Base-by-base conservation (phyloP, 2,329 filamentous ascomycete species). In the Biscogniauxia marginata region DNA sequence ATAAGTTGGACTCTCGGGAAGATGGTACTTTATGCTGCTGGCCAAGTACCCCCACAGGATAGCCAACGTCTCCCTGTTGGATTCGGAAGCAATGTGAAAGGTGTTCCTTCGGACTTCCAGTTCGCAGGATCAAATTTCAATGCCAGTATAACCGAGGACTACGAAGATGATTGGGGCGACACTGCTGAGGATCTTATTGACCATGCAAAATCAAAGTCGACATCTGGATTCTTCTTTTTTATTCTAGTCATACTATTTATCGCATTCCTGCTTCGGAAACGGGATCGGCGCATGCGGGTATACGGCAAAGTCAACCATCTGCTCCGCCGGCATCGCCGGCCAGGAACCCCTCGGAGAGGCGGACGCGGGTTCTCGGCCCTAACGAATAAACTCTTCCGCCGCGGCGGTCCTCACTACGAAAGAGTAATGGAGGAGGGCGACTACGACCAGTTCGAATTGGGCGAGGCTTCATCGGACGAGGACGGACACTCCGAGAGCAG, bases 1-100 rank as follows among this genome's bases (percentile, higher is more conserved):
- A 88, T 99, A 18, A 96, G 91, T 77, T 99, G 95, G 95, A 98
- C 95, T 0, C 77, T 99, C 4, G 95, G 95, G 1, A 96, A 97
- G 70, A 97, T 98, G 83, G 84, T 99, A 6, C 83, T 99, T 4
- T 98, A 98, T 66, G 95, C 95, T 4, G 87, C 93, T 0, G 95
- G 91, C 3, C 91, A 97, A 71, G 81, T 99, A 5, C 87, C 90
- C 1, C 83, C 90, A 0, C 74, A 79, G 6, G 80, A 78, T 1
- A 76, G 80, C 45, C 78, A 80, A 16, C 59, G 71, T 1, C 76
- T 93, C 1, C 91, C 93, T 0, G 95, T 99, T 8, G 95, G 95
- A 0, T 98, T 98, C 69, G 95, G 95, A 55, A 91, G 87, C 74
- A 99, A 99, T 67, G 77, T 81, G n/a, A 77, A 78, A 43, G 79